Evolutionary conservation across 1,139 yeast species (phyloP), one percentile per base, ranked within the genome.

Genomic region (Hansenula lynferdii): DNA sequence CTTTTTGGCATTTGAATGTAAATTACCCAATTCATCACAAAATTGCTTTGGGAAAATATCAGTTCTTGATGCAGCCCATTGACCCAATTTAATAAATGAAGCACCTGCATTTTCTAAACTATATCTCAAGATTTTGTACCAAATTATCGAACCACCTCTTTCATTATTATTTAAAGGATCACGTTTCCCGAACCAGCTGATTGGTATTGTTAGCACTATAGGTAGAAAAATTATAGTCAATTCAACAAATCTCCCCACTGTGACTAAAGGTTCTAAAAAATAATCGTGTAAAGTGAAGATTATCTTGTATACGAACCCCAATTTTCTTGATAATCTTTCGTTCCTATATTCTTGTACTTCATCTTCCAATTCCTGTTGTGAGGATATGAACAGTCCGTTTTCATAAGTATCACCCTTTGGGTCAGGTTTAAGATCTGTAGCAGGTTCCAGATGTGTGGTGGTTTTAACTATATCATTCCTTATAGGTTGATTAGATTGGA

Each of bases 51-150:
- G 84, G 62, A 92, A 90, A 30, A 92, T 85, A 61, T 92, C 99
- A 0, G 96, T 85, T 62, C 99, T 75, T n/a, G 96, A 85, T 4
- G 97, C 97, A 0, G 98, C 98, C 99, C 99, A 92, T 67, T 94
- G 98, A 5, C 97, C 98, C 46, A 92, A 71, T 61, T 92, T 92
- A 45, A 92, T 86, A 60, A 92, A 92, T 7, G 96, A 83, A 2
- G 98, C 96, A 1, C 98, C 98, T 0, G 96, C 96, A 22, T 69
- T 48, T 58, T 92, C 96, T 45, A 94, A 78, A 1, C 85, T 68
- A 64, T 76, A 66, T 37, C 90, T 70, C 29, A 90, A 61, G 42
- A 80, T 65, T 39, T 62, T 61, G 59, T 75, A 90, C 97, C 97
- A 92, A 21, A 79, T 37, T 21, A 71, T 53, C 1, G 90, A 76